Conservation (phyloP, 106 monocot genomes). For the Dendrobium nobile region DNA sequence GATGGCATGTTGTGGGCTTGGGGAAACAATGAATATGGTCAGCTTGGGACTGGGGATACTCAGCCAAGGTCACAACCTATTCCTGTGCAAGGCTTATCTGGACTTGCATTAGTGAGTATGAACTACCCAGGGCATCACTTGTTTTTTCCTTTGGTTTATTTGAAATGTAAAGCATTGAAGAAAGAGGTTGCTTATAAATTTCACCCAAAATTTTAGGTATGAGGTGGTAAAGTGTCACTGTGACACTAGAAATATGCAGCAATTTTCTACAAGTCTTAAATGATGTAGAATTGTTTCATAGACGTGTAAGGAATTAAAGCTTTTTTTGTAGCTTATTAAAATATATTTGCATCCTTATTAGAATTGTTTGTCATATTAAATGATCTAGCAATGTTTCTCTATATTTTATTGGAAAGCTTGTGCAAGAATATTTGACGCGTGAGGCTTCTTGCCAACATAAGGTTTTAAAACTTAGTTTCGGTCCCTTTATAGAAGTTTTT, state of each 20-base stretch:
- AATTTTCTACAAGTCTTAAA: not conserved
- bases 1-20: slow-evolving; percentile 87
- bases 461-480: not conserved
- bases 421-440: not conserved
- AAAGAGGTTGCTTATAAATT: not conserved
- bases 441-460: not conserved
- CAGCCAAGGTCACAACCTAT: slow-evolving; percentile 94
- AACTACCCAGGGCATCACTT: not conserved
- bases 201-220: not conserved
- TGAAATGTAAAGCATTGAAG: not conserved
- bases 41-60: slow-evolving; percentile 94
- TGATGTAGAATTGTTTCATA: not conserved
- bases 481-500: not conserved
- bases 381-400: not conserved
- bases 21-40: slow-evolving; percentile 99
- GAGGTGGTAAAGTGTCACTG: not conserved
- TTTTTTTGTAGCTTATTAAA: not conserved
- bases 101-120: slow-evolving; percentile 61
- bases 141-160: not conserved
- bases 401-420: not conserved
- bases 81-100: slow-evolving; percentile 80
- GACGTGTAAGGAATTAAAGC: not conserved
- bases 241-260: not conserved
- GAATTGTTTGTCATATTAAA: not conserved
- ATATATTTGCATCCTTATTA: not conserved